Base-by-base conservation (phyloP, 345 rosid genomes). In the Pistacia integerrima region DNA sequence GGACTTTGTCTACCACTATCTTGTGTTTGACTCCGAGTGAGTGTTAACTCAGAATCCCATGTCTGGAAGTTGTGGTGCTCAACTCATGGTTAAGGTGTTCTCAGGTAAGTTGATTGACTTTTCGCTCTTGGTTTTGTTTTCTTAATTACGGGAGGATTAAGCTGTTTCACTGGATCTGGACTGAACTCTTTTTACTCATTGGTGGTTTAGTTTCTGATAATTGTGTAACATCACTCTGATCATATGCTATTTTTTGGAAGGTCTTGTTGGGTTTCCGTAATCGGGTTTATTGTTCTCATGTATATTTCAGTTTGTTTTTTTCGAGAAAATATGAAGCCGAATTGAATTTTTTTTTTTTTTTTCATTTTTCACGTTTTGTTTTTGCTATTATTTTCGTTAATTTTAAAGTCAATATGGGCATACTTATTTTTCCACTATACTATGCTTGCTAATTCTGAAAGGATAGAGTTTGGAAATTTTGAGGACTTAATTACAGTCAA, bases 41-140 rank as follows among this genome's bases (percentile, higher is more conserved):
- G 52, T 63, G 73, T 54, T 8, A 54, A 72, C n/a, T 30, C 63
- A 30, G 10, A 54, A 58, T 78, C 84, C 80, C 89, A 86, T 91
- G 89, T 82, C 89, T 67, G 80, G 84, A 75, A 78, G 62, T 88
- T 73, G 76, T 14, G 76, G 76, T 14, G 76, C 71, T 78, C 75
- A 74, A 36, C 58, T 76, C 74, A 72, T 80, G 81, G 67, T 72
- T 83, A 86, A 87, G 70, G 80, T 69, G 46, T 67, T 83, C 61
- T 79, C 92, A 61, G 94, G 97, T 91, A 65, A 79, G 78, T 57
- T 64, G 69, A 73, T 65, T 73, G 35, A 22, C 51, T 81, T 69
- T 81, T 69, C 65, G 61, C 41, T 35, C 35, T 44, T 8, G 1
- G 11, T 68, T 67, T 33, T 57, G 14, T 61, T n/a, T 52, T 44